Percentiles rank a stretch among this genome's conserved stretches.
These are phyloP conservation scores for Fusarium sp. DNA, from an alignment of 2,329 filamentous ascomycete genomes.

Conservation along the genomic window DNA sequence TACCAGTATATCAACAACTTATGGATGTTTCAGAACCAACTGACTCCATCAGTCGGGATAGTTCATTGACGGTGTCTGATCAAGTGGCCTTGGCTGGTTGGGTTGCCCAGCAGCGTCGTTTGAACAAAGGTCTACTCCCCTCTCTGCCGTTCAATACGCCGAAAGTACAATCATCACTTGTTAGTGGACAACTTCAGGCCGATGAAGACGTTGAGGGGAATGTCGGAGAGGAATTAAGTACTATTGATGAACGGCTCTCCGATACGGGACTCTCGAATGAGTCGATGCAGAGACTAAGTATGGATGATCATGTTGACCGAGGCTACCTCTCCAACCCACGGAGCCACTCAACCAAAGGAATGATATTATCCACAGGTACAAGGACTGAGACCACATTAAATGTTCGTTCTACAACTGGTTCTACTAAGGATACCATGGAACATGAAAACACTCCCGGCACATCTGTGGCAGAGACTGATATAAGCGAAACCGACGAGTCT, in stretches of 20 bases:
- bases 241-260: constrained; percentile 23
- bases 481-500: constrained; percentile 23
- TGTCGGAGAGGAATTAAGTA: constrained; percentile 2
- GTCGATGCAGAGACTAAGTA: neutral
- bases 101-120: constrained; percentile 24
- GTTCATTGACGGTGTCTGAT: constrained; percentile 12
- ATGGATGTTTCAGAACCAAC: neutral
- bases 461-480: constrained; percentile 5
- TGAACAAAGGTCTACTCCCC: neutral
- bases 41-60: neutral
- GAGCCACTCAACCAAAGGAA: neutral
- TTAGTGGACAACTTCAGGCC: neutral
- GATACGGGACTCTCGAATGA: constrained; percentile 18
- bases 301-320: neutral
- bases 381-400: neutral
- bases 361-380: neutral
- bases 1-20: constrained; percentile 1
- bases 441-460: constrained; percentile 10
- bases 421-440: neutral
- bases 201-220: neutral
- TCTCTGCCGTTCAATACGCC: neutral
- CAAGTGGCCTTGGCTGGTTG: constrained; percentile 26
- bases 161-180: neutral
- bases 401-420: neutral
- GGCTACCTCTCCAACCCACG: neutral